Conservation (phyloP, 768 basidiomycete genomes). For the Mycena albidolilacea region DNA sequence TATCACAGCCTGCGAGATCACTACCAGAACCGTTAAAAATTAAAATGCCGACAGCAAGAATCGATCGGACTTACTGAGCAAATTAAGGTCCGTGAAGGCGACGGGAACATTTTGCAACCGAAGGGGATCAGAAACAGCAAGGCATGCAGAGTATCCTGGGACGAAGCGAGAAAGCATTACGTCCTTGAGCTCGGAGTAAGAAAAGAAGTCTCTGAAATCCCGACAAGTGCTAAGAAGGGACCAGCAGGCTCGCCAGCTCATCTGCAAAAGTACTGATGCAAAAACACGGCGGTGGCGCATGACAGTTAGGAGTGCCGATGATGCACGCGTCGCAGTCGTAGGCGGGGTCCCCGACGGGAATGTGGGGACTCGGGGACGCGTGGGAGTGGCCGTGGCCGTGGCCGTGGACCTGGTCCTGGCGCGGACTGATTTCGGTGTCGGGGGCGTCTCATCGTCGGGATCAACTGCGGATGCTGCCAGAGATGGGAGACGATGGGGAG, state of each 20-base stretch:
- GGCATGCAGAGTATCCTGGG: conserved; percentile 66
- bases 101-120: conserved; percentile 64
- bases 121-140: conserved; percentile 57
- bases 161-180: conserved; percentile 66
- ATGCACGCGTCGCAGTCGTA: background rate
- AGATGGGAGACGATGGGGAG: conserved; percentile 35
- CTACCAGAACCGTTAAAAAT: conserved; percentile 52
- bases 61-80: conserved; percentile 69
- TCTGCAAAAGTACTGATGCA: conserved; percentile 47
- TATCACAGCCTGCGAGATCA: conserved; percentile 74
- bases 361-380: conserved; percentile 10
- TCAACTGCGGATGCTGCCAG: conserved; percentile 7
- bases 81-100: conserved; percentile 71
- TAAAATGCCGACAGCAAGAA: conserved; percentile 15
- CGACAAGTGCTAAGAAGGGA: conserved; percentile 58
- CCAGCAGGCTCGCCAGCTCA: conserved; percentile 58
- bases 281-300: conserved; percentile 41
- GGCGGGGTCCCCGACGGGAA: conserved; percentile 37
- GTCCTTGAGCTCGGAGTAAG: conserved; percentile 49
- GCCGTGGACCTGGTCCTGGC: conserved; percentile 13
- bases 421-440: conserved; percentile 5
- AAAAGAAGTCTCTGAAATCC: conserved; percentile 49
- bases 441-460: background rate
- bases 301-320: conserved; percentile 26
- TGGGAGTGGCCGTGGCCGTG: background rate